Evolutionary conservation across 2,329 filamentous ascomycete genomes (phyloP).

Genomic region (Fusarium palustre): DNA sequence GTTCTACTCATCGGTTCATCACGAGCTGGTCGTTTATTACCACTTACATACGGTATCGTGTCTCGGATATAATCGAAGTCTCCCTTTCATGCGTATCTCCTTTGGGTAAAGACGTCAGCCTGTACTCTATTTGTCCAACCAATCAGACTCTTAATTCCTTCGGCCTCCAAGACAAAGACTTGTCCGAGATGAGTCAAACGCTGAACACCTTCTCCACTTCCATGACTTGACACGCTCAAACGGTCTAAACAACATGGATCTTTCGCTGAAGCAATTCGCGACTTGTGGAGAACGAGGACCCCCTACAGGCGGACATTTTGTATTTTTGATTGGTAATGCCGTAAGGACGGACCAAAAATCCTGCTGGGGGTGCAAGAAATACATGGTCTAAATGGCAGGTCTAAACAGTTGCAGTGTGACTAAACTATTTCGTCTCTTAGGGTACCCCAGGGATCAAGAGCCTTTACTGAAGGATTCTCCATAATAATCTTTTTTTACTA

Average conservation of each 20-base stretch:
- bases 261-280: conserved; percentile 23
- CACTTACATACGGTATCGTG: background rate
- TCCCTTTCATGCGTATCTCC: background rate
- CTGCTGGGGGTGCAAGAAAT: background rate
- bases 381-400: background rate
- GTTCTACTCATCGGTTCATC: background rate
- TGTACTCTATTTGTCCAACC: conserved; percentile 13
- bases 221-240: conserved; percentile 16
- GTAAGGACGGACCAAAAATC: background rate
- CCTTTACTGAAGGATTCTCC: background rate
- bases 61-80: conserved; percentile 18
- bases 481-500: conserved; percentile 26
- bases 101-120: conserved; percentile 7
- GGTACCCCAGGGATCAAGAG: background rate
- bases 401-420: background rate
- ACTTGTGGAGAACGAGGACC: conserved; percentile 7
- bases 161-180: background rate
- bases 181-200: conserved; percentile 32
- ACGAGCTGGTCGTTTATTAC: background rate
- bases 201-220: background rate
- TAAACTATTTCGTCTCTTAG: background rate
- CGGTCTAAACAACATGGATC: background rate
- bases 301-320: conserved; percentile 14
- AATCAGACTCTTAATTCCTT: background rate
- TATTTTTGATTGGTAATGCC: conserved; percentile 33